phyloP scores from a whole-genome alignment of 2,329 filamentous ascomycete species.

The Pseudocercospora musae region DNA sequence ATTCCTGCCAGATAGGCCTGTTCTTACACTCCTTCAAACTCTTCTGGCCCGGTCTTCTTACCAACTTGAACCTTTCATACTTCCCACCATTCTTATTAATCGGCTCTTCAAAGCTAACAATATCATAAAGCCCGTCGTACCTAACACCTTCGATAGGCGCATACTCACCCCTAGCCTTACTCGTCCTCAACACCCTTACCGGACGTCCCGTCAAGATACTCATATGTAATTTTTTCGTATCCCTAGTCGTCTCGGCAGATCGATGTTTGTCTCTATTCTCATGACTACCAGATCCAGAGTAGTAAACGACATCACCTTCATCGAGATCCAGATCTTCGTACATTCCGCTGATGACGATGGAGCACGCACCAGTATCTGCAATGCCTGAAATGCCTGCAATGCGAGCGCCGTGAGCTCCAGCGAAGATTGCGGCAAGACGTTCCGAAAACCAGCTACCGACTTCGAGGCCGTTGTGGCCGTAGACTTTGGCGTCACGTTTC shows the following conservation, averaged over 20 bases:
- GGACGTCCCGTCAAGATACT: conserved; percentile 4
- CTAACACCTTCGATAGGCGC: conserved; percentile 14
- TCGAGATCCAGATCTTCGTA: conserved; percentile 24
- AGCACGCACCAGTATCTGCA: conserved; percentile 17
- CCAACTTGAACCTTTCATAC: background rate
- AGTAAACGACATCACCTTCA: conserved; percentile 18
- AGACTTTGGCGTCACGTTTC: conserved; percentile 11
- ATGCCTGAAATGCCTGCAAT: conserved; percentile 20
- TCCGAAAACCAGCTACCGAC: conserved; percentile 17
- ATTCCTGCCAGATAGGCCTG: background rate
- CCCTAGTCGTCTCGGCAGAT: conserved; percentile 8
- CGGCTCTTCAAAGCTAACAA: background rate
- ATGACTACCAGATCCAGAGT: conserved; percentile 21
- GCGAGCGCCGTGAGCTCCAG: conserved; percentile 17
- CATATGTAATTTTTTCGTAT: conserved; percentile 14
- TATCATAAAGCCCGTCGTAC: conserved; percentile 24
- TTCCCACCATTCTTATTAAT: background rate
- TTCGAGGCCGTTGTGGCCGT: conserved; percentile 21
- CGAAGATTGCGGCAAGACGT: conserved; percentile 9
- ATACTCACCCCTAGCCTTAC: background rate
- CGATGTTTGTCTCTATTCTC: conserved; percentile 20
- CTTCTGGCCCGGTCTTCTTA: background rate
- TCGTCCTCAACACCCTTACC: conserved; percentile 19
- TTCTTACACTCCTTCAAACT: background rate
- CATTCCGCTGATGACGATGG: conserved; percentile 18